Evolutionary conservation across 148 eudicot genomes (phyloP), one percentile per base, ranked within the genome.

Genomic region (Chenopodium formosanum): DNA sequence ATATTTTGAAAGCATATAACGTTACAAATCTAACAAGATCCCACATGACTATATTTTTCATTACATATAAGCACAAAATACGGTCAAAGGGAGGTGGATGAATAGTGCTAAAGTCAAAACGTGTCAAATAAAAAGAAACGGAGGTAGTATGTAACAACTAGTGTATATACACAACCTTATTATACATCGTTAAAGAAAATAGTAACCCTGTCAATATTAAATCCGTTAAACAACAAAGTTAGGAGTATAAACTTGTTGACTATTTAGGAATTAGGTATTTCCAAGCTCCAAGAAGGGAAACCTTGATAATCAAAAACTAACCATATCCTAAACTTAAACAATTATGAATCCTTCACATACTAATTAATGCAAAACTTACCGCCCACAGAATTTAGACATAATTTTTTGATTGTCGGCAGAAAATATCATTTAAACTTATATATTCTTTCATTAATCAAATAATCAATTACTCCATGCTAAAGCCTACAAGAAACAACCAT

Each of bases 331-430:
- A 25, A 23, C 25, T 8, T 23, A 9, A 64, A 50, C 74, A 48
- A 78, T 20, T 17, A 3, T 25, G 37, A 67, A 31, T 66, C 9
- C 47, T 10, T 22, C 2, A 3, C 74, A 34, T 37, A 13, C 34
- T 69, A 70, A 5, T 17, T 7, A 9, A 70, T 50, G 3, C 53
- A 32, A 20, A 37, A 37, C 22, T 72, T 46, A 53, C 60, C 64
- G 68, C 80, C 74, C 79, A 75, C 79, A 75, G 74, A 66, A 81
- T 58, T 25, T 50, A 3, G 67, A 23, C 27, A 23, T 32, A 48
- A 48, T 13, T 9, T 48, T 48, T 48, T 48, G 10, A 48, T 48
- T 72, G 75, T 72, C 75, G 75, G 75, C 52, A 72, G 75, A 44
- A 72, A 70, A 1, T 72, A 20, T 40, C 29, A 16, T 27, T 40